Evolutionary conservation across 805 yeast genomes (phyloP).

Genomic region (Schwanniomyces vanrijiae): DNA sequence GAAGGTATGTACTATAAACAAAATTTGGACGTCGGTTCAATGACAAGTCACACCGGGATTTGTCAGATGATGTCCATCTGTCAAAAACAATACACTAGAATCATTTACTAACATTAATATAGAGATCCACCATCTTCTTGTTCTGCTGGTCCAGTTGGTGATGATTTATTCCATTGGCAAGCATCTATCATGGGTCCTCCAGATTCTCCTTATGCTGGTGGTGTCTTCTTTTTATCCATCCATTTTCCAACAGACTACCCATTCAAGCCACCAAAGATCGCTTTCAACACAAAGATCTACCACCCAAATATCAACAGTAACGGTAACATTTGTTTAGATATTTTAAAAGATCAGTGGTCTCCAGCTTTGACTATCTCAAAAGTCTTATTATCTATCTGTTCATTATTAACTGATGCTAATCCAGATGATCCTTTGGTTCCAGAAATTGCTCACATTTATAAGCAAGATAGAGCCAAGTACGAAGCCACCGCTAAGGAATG

Average conservation of each 20-base stretch:
- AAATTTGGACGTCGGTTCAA: not conserved
- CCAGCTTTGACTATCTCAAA: conserved; percentile 97
- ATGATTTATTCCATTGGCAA: conserved; percentile 98
- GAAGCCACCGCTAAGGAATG: conserved; percentile 98
- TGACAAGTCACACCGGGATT: not conserved
- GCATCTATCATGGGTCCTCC: conserved; percentile 99
- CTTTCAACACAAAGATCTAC: conserved; percentile 91
- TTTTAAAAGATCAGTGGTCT: conserved; percentile 97
- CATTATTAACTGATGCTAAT: conserved; percentile 94
- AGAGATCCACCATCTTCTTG: conserved; percentile 99
- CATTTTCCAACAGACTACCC: conserved; percentile 99
- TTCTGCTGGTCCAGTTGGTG: conserved; percentile 98
- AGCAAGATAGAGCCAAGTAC: conserved; percentile 89
- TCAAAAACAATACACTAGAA: not conserved
- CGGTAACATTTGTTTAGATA: conserved; percentile 96
- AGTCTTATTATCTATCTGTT: conserved; percentile 91
- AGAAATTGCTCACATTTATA: conserved; percentile 95
- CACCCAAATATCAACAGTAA: conserved; percentile 96
- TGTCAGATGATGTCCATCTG: not conserved
- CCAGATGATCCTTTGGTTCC: conserved; percentile 99
- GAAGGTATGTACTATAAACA: conserved; percentile 62
- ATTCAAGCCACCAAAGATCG: conserved; percentile 91
- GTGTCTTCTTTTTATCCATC: conserved; percentile 92
- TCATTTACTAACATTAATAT: conserved; percentile 14
- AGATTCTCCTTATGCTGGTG: conserved; percentile 86